Conservation (phyloP, 1,139 yeast species). For the Sugiyamaella neomexicana region DNA sequence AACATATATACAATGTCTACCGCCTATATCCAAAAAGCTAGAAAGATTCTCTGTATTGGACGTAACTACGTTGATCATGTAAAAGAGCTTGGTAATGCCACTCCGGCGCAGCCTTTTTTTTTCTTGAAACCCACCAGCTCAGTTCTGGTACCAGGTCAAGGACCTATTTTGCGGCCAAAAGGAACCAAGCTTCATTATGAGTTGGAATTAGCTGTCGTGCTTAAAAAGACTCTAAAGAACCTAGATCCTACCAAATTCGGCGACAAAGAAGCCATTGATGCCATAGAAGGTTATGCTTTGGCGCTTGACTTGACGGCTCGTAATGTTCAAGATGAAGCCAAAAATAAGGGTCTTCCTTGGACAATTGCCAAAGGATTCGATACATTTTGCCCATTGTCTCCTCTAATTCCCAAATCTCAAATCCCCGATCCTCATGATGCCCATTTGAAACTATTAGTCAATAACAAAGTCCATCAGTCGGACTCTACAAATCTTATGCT, state of each 20-base stretch:
- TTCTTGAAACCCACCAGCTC: constrained; percentile 73
- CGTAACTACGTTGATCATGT: constrained; percentile 95
- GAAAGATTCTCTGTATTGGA: constrained; percentile 90
- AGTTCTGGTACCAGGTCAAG: constrained; percentile 53
- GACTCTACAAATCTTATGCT: constrained; percentile 86
- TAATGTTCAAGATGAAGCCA: constrained; percentile 93
- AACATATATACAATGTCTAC: too few species aligned
- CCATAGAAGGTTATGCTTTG: constrained; percentile 81
- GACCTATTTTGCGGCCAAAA: constrained; percentile 79
- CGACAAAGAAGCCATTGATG: constrained; percentile 67
- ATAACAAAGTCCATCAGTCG: constrained; percentile 68
- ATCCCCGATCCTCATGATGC: constrained; percentile 77
- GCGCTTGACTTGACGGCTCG: constrained; percentile 95
- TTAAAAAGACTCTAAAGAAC: constrained; percentile 64
- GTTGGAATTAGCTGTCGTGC: constrained; percentile 81
- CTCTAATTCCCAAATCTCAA: constrained; percentile 61
- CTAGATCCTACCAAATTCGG: constrained; percentile 57
- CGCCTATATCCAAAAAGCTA: constrained; percentile 43
- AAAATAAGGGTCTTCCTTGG: constrained; percentile 95
- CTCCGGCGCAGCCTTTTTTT: constrained; percentile 80
- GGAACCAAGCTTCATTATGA: constrained; percentile 89
- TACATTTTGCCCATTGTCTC: constrained; percentile 83
- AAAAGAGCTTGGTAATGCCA: constrained; percentile 76
- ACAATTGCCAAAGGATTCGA: constrained; percentile 94
- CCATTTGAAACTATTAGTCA: constrained; percentile 63